These are phyloP conservation scores for Pichia sp. DNA, from an alignment of 1,139 yeast species.

Conservation along the genomic window DNA sequence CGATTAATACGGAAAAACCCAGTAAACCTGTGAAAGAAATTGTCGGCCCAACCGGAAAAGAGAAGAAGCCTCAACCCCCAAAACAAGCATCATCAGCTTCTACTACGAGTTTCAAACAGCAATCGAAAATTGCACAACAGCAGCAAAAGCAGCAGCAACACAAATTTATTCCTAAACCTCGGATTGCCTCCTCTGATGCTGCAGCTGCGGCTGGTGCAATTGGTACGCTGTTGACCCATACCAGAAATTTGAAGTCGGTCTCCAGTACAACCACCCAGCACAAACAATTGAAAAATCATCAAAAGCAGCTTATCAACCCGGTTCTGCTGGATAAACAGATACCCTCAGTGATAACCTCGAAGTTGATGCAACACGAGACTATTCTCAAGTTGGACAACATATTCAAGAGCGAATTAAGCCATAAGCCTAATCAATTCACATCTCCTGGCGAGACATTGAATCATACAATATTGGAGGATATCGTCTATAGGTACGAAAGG, in stretches of 20 bases:
- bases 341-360: slow-evolving; percentile 24
- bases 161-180: slow-evolving; percentile 10
- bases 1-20: background rate
- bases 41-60: too few species aligned
- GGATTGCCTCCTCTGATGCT: slow-evolving; percentile 22
- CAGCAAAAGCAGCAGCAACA: too few species aligned
- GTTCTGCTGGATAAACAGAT: slow-evolving; percentile 25
- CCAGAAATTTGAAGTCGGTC: slow-evolving; percentile 19
- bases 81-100: too few species aligned
- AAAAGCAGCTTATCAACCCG: slow-evolving; percentile 25
- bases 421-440: slow-evolving; percentile 22
- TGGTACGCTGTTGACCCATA: slow-evolving; percentile 26
- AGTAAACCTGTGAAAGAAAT: background rate
- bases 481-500: slow-evolving; percentile 35
- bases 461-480: slow-evolving; percentile 31
- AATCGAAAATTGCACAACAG: too few species aligned
- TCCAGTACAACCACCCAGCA: slow-evolving; percentile 16
- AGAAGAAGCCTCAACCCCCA: too few species aligned
- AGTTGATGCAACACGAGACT: slow-evolving; percentile 27
- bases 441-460: slow-evolving; percentile 26
- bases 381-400: slow-evolving; percentile 35
- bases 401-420: slow-evolving; percentile 29
- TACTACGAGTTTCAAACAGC: too few species aligned
- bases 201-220: slow-evolving; percentile 29
- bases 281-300: slow-evolving; percentile 20